Conservation (phyloP, 2,329 filamentous ascomycete genomes). For the Scytalidium sp. region DNA sequence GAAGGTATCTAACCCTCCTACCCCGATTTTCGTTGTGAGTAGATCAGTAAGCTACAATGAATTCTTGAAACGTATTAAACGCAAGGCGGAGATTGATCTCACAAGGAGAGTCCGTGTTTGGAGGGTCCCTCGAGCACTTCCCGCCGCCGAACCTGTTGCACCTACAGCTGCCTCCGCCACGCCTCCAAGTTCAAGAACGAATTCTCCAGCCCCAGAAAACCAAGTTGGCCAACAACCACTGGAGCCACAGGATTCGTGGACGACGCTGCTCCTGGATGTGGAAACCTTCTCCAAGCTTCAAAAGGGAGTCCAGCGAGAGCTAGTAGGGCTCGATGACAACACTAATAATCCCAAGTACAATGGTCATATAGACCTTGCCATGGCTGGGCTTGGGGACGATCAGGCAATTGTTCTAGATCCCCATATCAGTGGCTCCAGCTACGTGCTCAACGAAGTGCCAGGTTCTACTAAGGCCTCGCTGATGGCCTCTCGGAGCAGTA, state of each 20-base stretch:
- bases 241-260: conserved; percentile 35
- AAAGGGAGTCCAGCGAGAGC: conserved; percentile 61
- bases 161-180: conserved; percentile 40
- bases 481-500: neutral
- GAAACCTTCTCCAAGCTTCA: conserved; percentile 61
- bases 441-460: conserved; percentile 47
- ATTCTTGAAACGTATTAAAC: conserved; percentile 77
- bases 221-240: conserved; percentile 7
- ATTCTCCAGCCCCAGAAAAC: conserved; percentile 16
- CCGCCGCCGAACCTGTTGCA: conserved; percentile 26
- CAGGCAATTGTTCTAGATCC: conserved; percentile 85
- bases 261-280: conserved; percentile 43
- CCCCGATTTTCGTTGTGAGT: conserved; percentile 68
- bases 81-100: conserved; percentile 61
- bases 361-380: conserved; percentile 62
- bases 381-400: conserved; percentile 67
- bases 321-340: conserved; percentile 63
- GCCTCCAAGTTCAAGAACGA: conserved; percentile 27
- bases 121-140: conserved; percentile 24
- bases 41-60: conserved; percentile 65
- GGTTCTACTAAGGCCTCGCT: neutral
- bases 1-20: conserved; percentile 57
- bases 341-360: conserved; percentile 77
- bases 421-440: conserved; percentile 56
- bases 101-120: conserved; percentile 69